Base-by-base conservation (phyloP, 139 green algal genomes). In the Tetraselmis chui region DNA sequence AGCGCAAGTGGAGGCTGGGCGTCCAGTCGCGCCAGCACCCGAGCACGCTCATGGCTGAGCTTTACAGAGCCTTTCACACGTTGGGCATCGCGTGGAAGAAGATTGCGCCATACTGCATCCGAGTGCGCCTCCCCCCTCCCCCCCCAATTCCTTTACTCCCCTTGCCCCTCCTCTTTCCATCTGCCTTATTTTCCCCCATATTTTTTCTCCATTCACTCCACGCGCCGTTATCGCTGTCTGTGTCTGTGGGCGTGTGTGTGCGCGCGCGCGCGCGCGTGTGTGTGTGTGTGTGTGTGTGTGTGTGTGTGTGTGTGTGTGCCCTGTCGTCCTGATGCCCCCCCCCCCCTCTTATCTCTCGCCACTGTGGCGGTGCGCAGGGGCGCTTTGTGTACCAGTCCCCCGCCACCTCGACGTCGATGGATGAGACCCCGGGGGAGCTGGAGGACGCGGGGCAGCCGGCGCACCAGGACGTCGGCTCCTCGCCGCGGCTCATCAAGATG, bases 1-100 rank as follows among this genome's bases (percentile, higher is more conserved):
- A 98, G 86, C 88, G 95, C 59, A 91, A 90, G 58, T 99, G 96
- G 96, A 88, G 91, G 59, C 87, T 98, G 85, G 93, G 91, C 1
- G 80, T 92, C 31, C 88, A 93, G 77, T 91, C 90, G 24, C 86
- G 92, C 1, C 91, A 88, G 2, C 93, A 96, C 85, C 94, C 96
- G 22, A 87, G 82, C 18, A 84, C 91, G 30, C 91, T 99, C 79
- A 98, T 99, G 91, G 84, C 82, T 2, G 93, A 96, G 84, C 85
- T 97, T 59, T 89, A 92, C 79, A 81, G 91, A 2, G 89, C 88
- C 29, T 85, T 94, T 67, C 75, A 83, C 30, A 59, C 85, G 76
- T 26, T 92, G 23, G 59, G 79, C 26, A 81, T 84, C 11, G 67
- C n/a, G 29, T 90, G 79, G 87, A 89, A 88, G 79, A 90, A 90